Evolutionary conservation across 2,329 filamentous ascomycete genomes (phyloP), one percentile per base, ranked within the genome.

Genomic region (Ascochyta lentis): DNA sequence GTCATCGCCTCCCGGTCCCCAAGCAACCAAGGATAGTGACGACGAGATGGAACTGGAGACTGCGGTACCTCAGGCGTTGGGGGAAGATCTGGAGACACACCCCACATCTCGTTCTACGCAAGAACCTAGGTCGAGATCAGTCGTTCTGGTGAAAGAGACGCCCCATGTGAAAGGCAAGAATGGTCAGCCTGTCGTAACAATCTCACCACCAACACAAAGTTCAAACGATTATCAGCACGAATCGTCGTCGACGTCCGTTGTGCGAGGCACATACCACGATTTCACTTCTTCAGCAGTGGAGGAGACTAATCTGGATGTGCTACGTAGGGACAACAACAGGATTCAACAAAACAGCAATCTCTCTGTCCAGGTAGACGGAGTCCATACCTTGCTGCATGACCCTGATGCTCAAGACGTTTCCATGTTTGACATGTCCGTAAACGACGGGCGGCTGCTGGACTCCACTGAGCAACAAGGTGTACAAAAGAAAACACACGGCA

Each of bases 91-190:
- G 29, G 31, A 45, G n/a, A 39, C 52, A 24, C 39, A 29, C 15
- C 31, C 34, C 8, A 6, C 15, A 8, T 8, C 29, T n/a, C 29
- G 37, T 29, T 23, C 9, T 22, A 24, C 10, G 12, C 2, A 13
- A 10, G 13, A 13, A 1, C 8, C 50, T 6, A 51, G 26, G 0
- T 38, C 49, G 22, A 52, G 47, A 4, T 49, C 64, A 6, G 42
- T 64, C 19, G 59, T 74, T 1, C 69, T 68, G 19, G 71, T 74
- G 0, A 65, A 68, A 33, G 69, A 74, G 41, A 75, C 72, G 1
- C 71, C 70, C 2, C 59, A 67, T 39, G 23, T 51, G 2, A 70
- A 69, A 51, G 37, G 53, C 27, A 70, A 63, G 33, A 57, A 48
- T 13, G 50, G 38, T 5, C 43, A 56, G 19, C 46, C 24, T 23